Percentiles rank a stretch among this genome's conserved stretches.
These are phyloP conservation scores for Aspergillus ustus DNA, from an alignment of 2,329 filamentous ascomycete genomes.

Conservation along the genomic window DNA sequence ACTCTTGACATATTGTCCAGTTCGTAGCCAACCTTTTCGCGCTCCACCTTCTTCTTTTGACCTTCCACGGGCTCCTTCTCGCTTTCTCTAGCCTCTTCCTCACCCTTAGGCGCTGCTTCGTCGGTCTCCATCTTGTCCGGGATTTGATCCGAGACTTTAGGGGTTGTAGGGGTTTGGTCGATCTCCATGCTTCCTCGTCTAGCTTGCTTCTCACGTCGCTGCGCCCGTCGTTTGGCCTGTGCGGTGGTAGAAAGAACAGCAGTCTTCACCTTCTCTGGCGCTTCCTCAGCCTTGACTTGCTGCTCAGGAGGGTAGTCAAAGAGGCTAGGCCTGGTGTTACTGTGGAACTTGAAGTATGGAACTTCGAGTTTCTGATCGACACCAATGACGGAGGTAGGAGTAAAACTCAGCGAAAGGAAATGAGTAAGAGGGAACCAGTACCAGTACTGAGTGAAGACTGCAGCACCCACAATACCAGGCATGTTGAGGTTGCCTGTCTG, in stretches of 20 bases:
- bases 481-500: constrained; percentile 99
- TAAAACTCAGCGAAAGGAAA: constrained; percentile 93
- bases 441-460: constrained; percentile 99
- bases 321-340: constrained; percentile 88
- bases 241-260: constrained; percentile 95
- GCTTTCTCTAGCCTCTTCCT: constrained; percentile 62
- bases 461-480: constrained; percentile 96
- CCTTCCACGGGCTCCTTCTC: constrained; percentile 65
- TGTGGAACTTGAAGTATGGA: constrained; percentile 93
- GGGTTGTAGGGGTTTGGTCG: constrained; percentile 76
- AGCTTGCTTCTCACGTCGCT: constrained; percentile 90
- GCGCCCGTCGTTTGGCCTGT: constrained; percentile 91
- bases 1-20: constrained; percentile 97
- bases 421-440: constrained; percentile 99
- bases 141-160: constrained; percentile 64
- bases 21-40: constrained; percentile 96
- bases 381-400: constrained; percentile 94
- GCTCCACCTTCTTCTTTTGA: constrained; percentile 86
- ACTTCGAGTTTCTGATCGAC: constrained; percentile 93
- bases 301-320: constrained; percentile 98
- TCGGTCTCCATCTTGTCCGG: constrained; percentile 84
- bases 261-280: constrained; percentile 90
- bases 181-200: constrained; percentile 94
- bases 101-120: constrained; percentile 62
- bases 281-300: constrained; percentile 92